These are phyloP conservation scores for Xylaria arbuscula DNA, from an alignment of 2,329 filamentous ascomycete species.

Conservation along the genomic window DNA sequence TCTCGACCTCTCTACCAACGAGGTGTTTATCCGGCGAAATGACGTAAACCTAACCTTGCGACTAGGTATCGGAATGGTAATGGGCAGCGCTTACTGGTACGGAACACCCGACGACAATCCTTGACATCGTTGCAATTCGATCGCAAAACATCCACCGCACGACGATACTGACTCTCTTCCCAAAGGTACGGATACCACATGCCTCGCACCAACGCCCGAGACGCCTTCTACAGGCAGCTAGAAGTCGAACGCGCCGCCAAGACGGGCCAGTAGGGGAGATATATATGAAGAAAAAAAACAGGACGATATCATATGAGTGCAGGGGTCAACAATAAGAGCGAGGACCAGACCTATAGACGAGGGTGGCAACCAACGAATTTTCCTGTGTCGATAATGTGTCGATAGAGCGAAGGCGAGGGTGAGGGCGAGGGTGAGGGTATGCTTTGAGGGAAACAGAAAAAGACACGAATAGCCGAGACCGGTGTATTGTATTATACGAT, in stretches of 20 bases:
- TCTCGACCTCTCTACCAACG: neutral
- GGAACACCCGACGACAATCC: slow-evolving; percentile 41
- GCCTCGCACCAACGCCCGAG: slow-evolving; percentile 68
- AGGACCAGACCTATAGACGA: slow-evolving; percentile 37
- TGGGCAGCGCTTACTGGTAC: slow-evolving; percentile 70
- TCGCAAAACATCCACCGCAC: neutral
- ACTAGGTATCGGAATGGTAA: slow-evolving; percentile 62
- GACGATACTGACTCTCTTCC: slow-evolving; percentile 32
- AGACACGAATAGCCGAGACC: slow-evolving; percentile 24
- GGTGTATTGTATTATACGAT: slow-evolving; percentile 45
- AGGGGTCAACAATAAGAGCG: slow-evolving; percentile 2
- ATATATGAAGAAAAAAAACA: neutral
- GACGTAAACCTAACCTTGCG: slow-evolving; percentile 50
- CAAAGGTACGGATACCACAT: slow-evolving; percentile 71
- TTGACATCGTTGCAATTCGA: neutral
- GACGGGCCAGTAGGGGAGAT: slow-evolving; percentile 35
- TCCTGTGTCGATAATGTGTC: slow-evolving; percentile 20
- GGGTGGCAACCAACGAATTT: slow-evolving; percentile 29
- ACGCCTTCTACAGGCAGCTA: slow-evolving; percentile 68
- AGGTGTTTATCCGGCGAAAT: neutral
- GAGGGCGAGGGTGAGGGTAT: slow-evolving; percentile 15
- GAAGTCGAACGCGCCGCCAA: slow-evolving; percentile 65
- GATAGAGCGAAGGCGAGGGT: slow-evolving; percentile 38
- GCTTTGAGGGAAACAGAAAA: slow-evolving; percentile 29
- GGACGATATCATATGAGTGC: neutral